These are phyloP conservation scores for Leishmania arabica DNA, from an alignment of 208 protist genomes.

Conservation along the genomic window DNA sequence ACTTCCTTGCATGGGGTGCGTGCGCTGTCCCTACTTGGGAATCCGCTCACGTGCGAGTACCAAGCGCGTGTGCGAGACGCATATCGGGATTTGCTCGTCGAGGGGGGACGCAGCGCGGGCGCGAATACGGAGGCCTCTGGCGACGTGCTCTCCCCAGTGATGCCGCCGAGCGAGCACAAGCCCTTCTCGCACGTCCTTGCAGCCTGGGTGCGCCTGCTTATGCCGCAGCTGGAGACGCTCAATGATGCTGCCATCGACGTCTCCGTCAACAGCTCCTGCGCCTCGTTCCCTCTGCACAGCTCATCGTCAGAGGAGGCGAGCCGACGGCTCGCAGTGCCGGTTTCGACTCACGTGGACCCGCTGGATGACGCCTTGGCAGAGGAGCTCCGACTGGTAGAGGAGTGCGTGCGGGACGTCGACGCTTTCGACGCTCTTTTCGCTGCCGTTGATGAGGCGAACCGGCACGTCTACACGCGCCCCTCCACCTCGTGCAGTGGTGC, in stretches of 20 bases:
- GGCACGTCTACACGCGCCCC: conserved; percentile 54
- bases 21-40: conserved; percentile 68
- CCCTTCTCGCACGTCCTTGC: conserved; percentile 34
- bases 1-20: conserved; percentile 46
- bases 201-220: conserved; percentile 46
- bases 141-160: neutral
- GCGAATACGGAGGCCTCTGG: neutral
- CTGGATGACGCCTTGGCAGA: conserved; percentile 54
- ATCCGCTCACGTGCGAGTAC: conserved; percentile 47
- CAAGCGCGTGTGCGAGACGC: conserved; percentile 21
- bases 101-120: conserved; percentile 6
- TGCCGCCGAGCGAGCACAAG: neutral
- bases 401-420: conserved; percentile 70
- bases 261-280: neutral
- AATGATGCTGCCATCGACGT: conserved; percentile 27
- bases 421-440: conserved; percentile 52
- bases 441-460: conserved; percentile 47
- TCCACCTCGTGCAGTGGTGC: conserved; percentile 66
- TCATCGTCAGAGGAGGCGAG: neutral
- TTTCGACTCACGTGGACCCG: conserved; percentile 55
- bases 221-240: conserved; percentile 55
- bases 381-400: conserved; percentile 76
- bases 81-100: conserved; percentile 7
- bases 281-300: neutral
- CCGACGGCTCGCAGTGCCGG: neutral